Conservation (phyloP, 352 stramenopile genomes). For the Globisporangium takayamanum region DNA sequence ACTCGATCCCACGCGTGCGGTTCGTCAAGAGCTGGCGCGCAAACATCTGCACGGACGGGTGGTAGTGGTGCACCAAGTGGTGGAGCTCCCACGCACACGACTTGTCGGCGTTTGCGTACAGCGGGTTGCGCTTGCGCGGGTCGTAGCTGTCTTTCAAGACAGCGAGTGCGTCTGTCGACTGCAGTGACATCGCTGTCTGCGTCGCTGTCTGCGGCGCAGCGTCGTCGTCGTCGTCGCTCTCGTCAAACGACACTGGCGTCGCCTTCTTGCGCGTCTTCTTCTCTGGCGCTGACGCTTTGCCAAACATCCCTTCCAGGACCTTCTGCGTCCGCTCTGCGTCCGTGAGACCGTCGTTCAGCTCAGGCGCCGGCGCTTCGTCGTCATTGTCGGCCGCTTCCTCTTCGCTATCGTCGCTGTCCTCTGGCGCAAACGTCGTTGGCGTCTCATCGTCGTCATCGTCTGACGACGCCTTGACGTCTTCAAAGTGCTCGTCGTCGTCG, state of each 20-base stretch:
- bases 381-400: slow-evolving; percentile 23
- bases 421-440: slow-evolving; percentile 20
- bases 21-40: slow-evolving; percentile 71
- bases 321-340: slow-evolving; percentile 47
- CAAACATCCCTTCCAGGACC: slow-evolving; percentile 65
- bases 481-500: slow-evolving; percentile 52
- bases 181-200: slow-evolving; percentile 4
- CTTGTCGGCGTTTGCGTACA: slow-evolving; percentile 66
- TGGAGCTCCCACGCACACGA: slow-evolving; percentile 92
- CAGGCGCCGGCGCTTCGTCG: slow-evolving; percentile 19
- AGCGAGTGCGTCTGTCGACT: too few species aligned
- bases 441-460: slow-evolving; percentile 13
- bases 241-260: slow-evolving; percentile 19
- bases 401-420: slow-evolving; percentile 36
- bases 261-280: slow-evolving; percentile 12
- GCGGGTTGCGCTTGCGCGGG: slow-evolving; percentile 80
- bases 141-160: slow-evolving; percentile 53
- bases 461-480: slow-evolving; percentile 32
- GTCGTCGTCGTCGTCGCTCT: slow-evolving; percentile 23
- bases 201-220: slow-evolving; percentile 3
- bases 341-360: slow-evolving; percentile 36
- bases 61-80: slow-evolving; percentile 91
- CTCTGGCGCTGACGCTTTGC: slow-evolving; percentile 17
- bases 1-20: slow-evolving; percentile 71
- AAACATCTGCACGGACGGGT: slow-evolving; percentile 95